These are phyloP conservation scores for Bisporella sp. DNA, from an alignment of 2,329 filamentous ascomycete genomes.

Conservation along the genomic window DNA sequence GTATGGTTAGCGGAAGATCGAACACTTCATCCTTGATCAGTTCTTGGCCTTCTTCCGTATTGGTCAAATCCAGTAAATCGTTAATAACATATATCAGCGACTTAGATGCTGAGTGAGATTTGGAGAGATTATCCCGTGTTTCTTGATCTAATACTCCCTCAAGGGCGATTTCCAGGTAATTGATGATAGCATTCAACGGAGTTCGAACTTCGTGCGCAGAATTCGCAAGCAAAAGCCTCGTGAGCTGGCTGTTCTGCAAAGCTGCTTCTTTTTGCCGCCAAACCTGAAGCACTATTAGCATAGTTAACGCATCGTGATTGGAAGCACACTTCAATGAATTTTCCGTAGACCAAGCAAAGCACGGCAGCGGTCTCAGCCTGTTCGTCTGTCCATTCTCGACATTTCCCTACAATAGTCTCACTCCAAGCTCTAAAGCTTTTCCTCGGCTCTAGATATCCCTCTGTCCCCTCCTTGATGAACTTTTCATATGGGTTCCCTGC, in stretches of 20 bases:
- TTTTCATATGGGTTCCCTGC: conserved; percentile 85
- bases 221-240: conserved; percentile 71
- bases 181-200: conserved; percentile 88
- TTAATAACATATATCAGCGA: conserved; percentile 93
- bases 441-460: conserved; percentile 68
- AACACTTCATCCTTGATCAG: conserved; percentile 77
- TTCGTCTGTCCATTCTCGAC: conserved; percentile 81
- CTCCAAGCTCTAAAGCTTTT: conserved; percentile 76
- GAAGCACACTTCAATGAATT: conserved; percentile 70
- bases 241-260: conserved; percentile 74
- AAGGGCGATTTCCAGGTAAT: conserved; percentile 85
- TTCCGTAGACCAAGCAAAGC: conserved; percentile 74
- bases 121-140: conserved; percentile 75
- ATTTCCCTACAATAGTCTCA: conserved; percentile 75
- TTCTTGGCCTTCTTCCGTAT: conserved; percentile 74
- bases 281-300: conserved; percentile 58
- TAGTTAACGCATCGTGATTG: neutral
- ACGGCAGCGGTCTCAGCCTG: conserved; percentile 86
- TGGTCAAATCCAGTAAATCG: conserved; percentile 80
- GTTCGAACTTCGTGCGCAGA: conserved; percentile 90
- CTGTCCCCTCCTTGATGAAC: conserved; percentile 62
- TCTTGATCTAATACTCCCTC: conserved; percentile 75
- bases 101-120: conserved; percentile 85
- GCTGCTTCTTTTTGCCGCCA: conserved; percentile 88
- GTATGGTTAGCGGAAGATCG: conserved; percentile 61